phyloP scores from a whole-genome alignment of 1,284 basidiomycete genomes.

The Ustilago vetiveriae region DNA sequence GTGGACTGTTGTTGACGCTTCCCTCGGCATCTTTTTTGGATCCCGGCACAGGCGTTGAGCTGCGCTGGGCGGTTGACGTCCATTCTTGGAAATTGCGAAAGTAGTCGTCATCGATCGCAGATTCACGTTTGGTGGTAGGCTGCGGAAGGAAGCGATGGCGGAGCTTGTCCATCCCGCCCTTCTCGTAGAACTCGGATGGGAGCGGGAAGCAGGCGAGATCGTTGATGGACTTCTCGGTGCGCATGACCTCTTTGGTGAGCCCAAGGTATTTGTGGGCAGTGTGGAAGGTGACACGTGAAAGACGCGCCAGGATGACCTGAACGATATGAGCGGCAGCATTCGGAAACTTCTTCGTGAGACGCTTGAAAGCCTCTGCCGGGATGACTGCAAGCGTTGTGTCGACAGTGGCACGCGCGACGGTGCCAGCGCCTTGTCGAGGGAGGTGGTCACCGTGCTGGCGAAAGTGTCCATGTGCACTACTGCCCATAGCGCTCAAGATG shows the following conservation, averaged over 20 bases:
- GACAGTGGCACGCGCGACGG: constrained; percentile 85
- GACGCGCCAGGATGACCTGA: constrained; percentile 93
- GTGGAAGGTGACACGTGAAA: constrained; percentile 94
- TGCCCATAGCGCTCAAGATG: constrained; percentile 47
- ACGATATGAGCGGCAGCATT: constrained; percentile 98
- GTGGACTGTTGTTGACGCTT: constrained; percentile 7
- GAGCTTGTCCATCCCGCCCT: constrained; percentile 88
- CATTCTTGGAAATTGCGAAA: constrained; percentile 49
- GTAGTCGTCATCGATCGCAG: constrained; percentile 48
- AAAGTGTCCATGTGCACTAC: constrained; percentile 32
- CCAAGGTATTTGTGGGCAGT: constrained; percentile 96
- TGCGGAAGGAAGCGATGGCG: constrained; percentile 76
- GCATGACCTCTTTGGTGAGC: constrained; percentile 90
- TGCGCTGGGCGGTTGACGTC: constrained; percentile 29
- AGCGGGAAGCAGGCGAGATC: constrained; percentile 94
- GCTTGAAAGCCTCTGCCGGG: constrained; percentile 92
- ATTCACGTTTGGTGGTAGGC: constrained; percentile 35
- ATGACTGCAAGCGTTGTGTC: constrained; percentile 98
- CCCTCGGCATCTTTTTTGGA: background rate
- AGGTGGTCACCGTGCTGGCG: constrained; percentile 11
- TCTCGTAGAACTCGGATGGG: constrained; percentile 88
- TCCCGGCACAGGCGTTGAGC: constrained; percentile 34
- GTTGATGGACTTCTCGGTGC: constrained; percentile 96
- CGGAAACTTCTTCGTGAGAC: constrained; percentile 90
- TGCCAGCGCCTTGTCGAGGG: constrained; percentile 46